phyloP scores from a whole-genome alignment of 805 yeast species.

The Yamadazyma sp. region DNA sequence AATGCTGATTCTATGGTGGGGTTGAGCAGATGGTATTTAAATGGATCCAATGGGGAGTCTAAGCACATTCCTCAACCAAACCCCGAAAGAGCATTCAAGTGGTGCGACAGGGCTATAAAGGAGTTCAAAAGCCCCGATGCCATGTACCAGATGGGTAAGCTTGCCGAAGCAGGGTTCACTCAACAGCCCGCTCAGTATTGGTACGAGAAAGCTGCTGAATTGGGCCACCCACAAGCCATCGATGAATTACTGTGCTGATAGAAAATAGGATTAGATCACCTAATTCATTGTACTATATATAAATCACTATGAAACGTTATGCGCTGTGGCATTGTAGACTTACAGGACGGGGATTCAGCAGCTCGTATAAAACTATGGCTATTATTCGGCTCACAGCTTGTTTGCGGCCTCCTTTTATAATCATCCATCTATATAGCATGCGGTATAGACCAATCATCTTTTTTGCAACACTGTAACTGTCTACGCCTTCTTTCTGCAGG shows the following conservation, averaged over 20 bases:
- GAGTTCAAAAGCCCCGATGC: conserved; percentile 41
- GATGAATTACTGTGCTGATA: conserved; percentile 21
- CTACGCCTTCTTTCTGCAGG: neutral
- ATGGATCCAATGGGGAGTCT: conserved; percentile 33
- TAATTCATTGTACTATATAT: neutral
- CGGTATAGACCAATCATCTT: too few relatives aligned
- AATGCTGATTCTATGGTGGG: conserved; percentile 49
- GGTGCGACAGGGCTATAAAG: conserved; percentile 45
- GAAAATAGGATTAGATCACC: conserved; percentile 5
- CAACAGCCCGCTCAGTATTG: conserved; percentile 28
- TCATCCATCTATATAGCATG: too few relatives aligned
- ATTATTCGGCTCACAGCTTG: too few relatives aligned
- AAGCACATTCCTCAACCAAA: conserved; percentile 38
- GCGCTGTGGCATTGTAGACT: too few relatives aligned
- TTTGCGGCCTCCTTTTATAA: too few relatives aligned
- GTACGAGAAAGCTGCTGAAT: conserved; percentile 34
- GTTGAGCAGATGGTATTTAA: conserved; percentile 40
- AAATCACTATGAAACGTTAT: neutral
- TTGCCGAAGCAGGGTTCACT: conserved; percentile 37
- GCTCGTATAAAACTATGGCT: too few relatives aligned
- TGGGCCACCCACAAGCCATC: conserved; percentile 33
- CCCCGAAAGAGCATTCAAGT: conserved; percentile 37
- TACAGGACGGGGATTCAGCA: too few relatives aligned
- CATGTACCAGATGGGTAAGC: conserved; percentile 38
- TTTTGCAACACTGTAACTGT: too few relatives aligned